A percentile compares a stretch with the other conserved stretches of the same genome.
These are phyloP conservation scores for Sarocladiaceae sp. DNA, from an alignment of 2,329 filamentous ascomycete genomes.

Conservation along the genomic window DNA sequence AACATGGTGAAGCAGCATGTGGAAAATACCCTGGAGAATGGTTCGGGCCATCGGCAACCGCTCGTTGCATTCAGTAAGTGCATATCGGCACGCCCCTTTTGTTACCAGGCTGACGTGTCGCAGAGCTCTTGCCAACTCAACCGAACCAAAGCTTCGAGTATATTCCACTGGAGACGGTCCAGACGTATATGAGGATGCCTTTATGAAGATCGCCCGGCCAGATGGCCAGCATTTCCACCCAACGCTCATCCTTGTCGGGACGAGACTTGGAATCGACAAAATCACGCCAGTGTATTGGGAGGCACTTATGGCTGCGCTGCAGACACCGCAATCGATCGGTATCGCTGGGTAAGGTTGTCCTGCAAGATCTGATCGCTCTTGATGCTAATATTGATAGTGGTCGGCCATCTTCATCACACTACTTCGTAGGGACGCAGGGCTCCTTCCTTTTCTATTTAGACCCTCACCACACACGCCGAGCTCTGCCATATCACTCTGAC, in stretches of 20 bases:
- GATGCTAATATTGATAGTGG: conserved; percentile 52
- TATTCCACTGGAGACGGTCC: conserved; percentile 87
- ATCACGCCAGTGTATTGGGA: conserved; percentile 94
- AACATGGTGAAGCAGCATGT: conserved; percentile 77
- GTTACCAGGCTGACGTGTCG: conserved; percentile 12
- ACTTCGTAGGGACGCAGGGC: conserved; percentile 57
- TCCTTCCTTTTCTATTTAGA: conserved; percentile 90
- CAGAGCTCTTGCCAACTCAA: conserved; percentile 68
- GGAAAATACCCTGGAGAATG: conserved; percentile 95
- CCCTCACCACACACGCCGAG: conserved; percentile 77
- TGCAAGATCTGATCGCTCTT: not conserved
- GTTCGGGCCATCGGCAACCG: conserved; percentile 97
- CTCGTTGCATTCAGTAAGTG: conserved; percentile 83
- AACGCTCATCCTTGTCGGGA: conserved; percentile 83
- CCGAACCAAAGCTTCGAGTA: conserved; percentile 62
- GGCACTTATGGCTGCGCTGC: conserved; percentile 75
- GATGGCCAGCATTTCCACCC: conserved; percentile 64
- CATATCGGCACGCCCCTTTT: not conserved
- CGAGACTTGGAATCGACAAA: conserved; percentile 85
- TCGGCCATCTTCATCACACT: conserved; percentile 78
- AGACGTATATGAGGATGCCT: conserved; percentile 87
- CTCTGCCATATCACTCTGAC: conserved; percentile 57
- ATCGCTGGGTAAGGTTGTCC: conserved; percentile 72
- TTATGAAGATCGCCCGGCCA: conserved; percentile 69
- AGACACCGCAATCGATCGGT: conserved; percentile 88